Evolutionary conservation across 2,329 filamentous ascomycete genomes (phyloP), one percentile per base, ranked within the genome.

Genomic region (Dactylellina leptospora): DNA sequence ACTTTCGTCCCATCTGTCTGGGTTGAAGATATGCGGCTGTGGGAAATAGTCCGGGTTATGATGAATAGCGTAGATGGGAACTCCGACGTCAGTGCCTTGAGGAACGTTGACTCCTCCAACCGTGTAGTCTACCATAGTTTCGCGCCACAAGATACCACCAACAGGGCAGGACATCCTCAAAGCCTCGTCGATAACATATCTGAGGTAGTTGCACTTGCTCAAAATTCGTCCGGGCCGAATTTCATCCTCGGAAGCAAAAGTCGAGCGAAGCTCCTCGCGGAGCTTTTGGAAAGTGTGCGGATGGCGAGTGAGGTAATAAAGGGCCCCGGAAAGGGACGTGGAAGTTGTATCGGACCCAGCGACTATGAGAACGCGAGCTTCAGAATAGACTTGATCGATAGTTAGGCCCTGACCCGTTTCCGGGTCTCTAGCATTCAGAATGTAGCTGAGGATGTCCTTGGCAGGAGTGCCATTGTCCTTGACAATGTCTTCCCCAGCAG

Each of bases 371-470:
- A 90, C 80, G 77, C 90, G 90, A 6, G 87, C 88, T 78, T 90
- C 88, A 53, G 84, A 86, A 87, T 88, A 89, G 22, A 91, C 84
- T 77, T 90, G 88, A 0, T 85, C 84, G 1, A 83, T 87, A 40
- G 82, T 84, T 77, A 90, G 88, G 0, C 87, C 87, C 64, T 85
- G 83, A 56, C 88, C 88, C 0, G 88, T 90, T 77, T 90, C 88
- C 10, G 88, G 88, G 75, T 91, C 89, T 38, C 85, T 85, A 5
- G 89, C 88, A 28, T 87, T 88, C 70, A 91, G 84, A 9, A 92
- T 83, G 78, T 91, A 87, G 79, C 90, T 88, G 81, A 91, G 91
- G 81, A 91, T 91, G 78, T 91, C 89, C 63, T 88, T 86, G 30
- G 88, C 87, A 50, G 84, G 87, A 74, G 85, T 86, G 74, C 87